Evolutionary conservation across 2,329 filamentous ascomycete genomes (phyloP).

Genomic region (Eurotiales sp.): DNA sequence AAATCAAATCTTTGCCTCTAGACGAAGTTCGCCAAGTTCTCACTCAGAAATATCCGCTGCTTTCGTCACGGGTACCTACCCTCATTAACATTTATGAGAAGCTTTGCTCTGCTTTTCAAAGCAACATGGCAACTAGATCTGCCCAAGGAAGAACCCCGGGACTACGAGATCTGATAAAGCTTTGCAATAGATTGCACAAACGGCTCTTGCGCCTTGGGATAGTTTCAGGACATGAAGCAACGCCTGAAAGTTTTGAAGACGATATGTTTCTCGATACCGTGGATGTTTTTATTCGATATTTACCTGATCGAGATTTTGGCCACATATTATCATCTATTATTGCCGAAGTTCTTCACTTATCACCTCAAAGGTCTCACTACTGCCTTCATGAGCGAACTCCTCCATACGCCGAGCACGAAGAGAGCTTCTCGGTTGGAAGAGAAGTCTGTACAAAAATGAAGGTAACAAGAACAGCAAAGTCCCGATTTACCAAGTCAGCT

Average conservation of each 20-base stretch:
- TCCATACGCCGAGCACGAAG: constrained; percentile 59
- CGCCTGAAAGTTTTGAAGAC: constrained; percentile 69
- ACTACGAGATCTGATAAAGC: constrained; percentile 81
- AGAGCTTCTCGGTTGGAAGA: constrained; percentile 62
- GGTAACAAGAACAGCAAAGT: constrained; percentile 43
- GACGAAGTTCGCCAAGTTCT: constrained; percentile 74
- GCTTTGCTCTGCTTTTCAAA: constrained; percentile 36
- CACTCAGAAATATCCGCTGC: constrained; percentile 62
- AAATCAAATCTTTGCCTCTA: constrained; percentile 61
- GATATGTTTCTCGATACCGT: constrained; percentile 90
- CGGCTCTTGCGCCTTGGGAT: constrained; percentile 59
- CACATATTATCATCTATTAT: constrained; percentile 57
- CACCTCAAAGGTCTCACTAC: constrained; percentile 75
- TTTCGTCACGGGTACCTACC: constrained; percentile 54
- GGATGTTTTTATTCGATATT: constrained; percentile 84
- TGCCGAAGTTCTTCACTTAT: constrained; percentile 82
- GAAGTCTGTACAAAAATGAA: constrained; percentile 58
- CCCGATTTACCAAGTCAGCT: constrained; percentile 34
- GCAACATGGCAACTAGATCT: constrained; percentile 34
- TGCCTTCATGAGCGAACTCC: constrained; percentile 72
- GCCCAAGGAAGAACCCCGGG: constrained; percentile 56
- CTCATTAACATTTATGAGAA: constrained; percentile 57
- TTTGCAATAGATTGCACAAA: constrained; percentile 72
- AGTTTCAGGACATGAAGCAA: constrained; percentile 64
- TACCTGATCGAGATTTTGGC: constrained; percentile 63